These are phyloP conservation scores for Phaeosphaeria sp. DNA, from an alignment of 2,329 filamentous ascomycete species.

Conservation along the genomic window DNA sequence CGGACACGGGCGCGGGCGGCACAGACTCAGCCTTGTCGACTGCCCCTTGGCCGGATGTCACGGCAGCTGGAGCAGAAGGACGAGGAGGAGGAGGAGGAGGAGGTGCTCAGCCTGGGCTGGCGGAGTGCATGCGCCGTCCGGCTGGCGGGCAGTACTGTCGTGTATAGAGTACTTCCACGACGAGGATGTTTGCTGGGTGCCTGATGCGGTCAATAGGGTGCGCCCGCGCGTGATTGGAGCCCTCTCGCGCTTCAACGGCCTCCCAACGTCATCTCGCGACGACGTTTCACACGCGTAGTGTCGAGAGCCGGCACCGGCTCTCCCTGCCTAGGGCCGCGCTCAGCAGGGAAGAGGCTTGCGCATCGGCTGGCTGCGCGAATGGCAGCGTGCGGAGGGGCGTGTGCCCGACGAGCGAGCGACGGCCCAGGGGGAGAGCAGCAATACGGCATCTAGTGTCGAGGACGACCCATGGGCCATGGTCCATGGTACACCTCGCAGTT, in stretches of 20 bases:
- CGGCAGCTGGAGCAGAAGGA: slow-evolving; percentile 11
- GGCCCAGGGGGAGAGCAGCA: not conserved
- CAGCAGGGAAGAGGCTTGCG: slow-evolving; percentile 17
- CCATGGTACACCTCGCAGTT: too few relatives aligned
- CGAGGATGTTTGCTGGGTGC: slow-evolving; percentile 12
- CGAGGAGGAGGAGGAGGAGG: not conserved
- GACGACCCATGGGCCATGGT: not conserved
- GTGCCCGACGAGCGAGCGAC: slow-evolving; percentile 12
- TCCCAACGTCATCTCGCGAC: slow-evolving; percentile 23
- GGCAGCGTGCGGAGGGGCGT: slow-evolving; percentile 15
- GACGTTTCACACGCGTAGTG: slow-evolving; percentile 18
- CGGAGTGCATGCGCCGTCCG: slow-evolving; percentile 15
- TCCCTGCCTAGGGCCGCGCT: slow-evolving; percentile 14
- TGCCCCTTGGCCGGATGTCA: slow-evolving; percentile 16
- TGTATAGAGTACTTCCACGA: not conserved
- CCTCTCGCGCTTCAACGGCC: slow-evolving; percentile 13
- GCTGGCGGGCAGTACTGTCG: not conserved
- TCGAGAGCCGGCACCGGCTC: slow-evolving; percentile 11
- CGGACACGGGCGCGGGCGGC: slow-evolving; percentile 1
- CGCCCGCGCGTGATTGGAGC: slow-evolving; percentile 14
- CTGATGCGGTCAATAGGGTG: slow-evolving; percentile 20
- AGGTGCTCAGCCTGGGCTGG: slow-evolving; percentile 11
- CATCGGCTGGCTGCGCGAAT: slow-evolving; percentile 14
- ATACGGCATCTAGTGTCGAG: not conserved
- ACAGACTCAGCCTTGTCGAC: slow-evolving; percentile 12